phyloP scores from a whole-genome alignment of 2,329 filamentous ascomycete species.

The Neofusicoccum ribis region DNA sequence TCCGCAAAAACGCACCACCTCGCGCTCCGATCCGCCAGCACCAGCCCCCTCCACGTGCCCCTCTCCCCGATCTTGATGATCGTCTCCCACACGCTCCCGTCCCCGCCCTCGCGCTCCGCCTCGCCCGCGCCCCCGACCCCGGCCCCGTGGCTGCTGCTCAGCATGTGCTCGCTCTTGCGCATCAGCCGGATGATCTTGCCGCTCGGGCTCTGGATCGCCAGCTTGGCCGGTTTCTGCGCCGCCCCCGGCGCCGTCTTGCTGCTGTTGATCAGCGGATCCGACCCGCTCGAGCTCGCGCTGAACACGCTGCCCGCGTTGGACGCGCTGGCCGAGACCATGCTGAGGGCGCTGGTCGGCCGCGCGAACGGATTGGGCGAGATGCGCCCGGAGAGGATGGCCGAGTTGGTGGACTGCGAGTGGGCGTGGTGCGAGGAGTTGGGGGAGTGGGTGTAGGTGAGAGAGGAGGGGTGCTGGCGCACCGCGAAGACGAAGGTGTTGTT shows the following conservation, averaged over 20 bases:
- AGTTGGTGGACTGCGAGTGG: slow-evolving; percentile 31
- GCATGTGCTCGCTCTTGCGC: slow-evolving; percentile 71
- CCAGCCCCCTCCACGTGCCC: slow-evolving; percentile 77
- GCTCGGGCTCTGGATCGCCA: slow-evolving; percentile 90
- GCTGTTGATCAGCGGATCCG: neutral
- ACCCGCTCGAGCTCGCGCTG: slow-evolving; percentile 42
- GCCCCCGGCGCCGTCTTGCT: slow-evolving; percentile 52
- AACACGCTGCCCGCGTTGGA: slow-evolving; percentile 50
- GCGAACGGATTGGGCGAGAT: slow-evolving; percentile 53
- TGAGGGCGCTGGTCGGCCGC: slow-evolving; percentile 60
- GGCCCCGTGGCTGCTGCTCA: slow-evolving; percentile 29
- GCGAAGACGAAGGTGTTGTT: slow-evolving; percentile 99
- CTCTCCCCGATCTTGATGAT: slow-evolving; percentile 87
- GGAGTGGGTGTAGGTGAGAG: slow-evolving; percentile 43
- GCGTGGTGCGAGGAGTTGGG: slow-evolving; percentile 26
- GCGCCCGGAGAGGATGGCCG: slow-evolving; percentile 42
- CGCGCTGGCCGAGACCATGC: slow-evolving; percentile 59
- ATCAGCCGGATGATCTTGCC: slow-evolving; percentile 92
- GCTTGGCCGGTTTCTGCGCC: slow-evolving; percentile 76
- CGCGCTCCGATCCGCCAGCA: slow-evolving; percentile 79
- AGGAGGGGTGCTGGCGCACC: slow-evolving; percentile 86
- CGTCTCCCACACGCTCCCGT: slow-evolving; percentile 82
- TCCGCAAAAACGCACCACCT: slow-evolving; percentile 92
- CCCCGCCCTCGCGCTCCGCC: slow-evolving; percentile 58
- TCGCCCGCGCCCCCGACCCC: slow-evolving; percentile 23